These are phyloP conservation scores for Tolypocladium nubicola DNA, from an alignment of 2,329 filamentous ascomycete genomes.

Conservation along the genomic window DNA sequence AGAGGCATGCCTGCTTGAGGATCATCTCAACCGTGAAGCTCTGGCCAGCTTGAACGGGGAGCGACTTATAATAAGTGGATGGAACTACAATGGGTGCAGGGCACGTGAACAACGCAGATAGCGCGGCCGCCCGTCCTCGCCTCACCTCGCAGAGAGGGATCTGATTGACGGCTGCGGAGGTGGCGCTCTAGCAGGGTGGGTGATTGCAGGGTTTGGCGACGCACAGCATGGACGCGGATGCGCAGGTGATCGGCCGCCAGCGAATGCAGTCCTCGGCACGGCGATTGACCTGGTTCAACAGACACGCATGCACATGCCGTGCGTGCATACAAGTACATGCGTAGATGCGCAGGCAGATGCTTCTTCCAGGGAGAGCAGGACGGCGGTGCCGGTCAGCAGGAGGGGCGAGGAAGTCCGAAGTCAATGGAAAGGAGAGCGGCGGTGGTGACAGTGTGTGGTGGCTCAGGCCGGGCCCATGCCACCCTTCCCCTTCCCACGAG, in stretches of 20 bases:
- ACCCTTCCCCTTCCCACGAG: neutral
- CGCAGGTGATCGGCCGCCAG: slow-evolving; percentile 3
- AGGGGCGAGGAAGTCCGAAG: neutral
- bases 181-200: neutral
- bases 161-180: neutral
- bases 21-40: neutral
- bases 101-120: neutral
- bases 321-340: neutral
- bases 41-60: no score
- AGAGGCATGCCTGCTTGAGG: neutral
- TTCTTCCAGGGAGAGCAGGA: neutral
- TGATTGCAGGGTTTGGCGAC: neutral
- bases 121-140: neutral
- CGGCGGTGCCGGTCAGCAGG: neutral
- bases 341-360: neutral
- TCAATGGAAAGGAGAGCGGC: neutral
- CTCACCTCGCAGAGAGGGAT: neutral
- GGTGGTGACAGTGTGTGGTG: neutral
- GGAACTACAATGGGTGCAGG: neutral
- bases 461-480: neutral
- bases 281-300: neutral
- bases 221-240: slow-evolving; percentile 1
- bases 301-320: neutral
- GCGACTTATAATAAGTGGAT: no score
- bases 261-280: slow-evolving; percentile 1